These are phyloP conservation scores for Pseudopyricularia cyperi DNA, from an alignment of 2,329 filamentous ascomycete species.

Conservation along the genomic window DNA sequence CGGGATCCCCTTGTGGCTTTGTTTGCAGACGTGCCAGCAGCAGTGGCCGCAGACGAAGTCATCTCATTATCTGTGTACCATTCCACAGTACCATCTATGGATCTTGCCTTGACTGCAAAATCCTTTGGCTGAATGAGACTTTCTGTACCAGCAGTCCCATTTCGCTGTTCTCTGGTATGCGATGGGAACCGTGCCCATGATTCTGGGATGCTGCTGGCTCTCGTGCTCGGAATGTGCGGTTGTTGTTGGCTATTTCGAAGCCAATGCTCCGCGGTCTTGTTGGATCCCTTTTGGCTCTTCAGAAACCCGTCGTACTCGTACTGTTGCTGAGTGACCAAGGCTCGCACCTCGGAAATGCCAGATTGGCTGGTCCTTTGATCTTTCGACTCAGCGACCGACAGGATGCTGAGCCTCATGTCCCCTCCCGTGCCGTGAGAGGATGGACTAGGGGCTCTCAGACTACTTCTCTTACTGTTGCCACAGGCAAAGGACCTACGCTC, in stretches of 20 bases:
- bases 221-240: neutral
- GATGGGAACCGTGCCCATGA: constrained; percentile 23
- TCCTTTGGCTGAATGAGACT: constrained; percentile 16
- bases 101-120: constrained; percentile 13
- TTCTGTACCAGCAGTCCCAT: constrained; percentile 8
- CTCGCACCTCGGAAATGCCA: neutral
- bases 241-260: neutral
- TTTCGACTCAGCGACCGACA: neutral
- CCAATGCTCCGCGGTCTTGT: constrained; percentile 3
- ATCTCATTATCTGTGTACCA: constrained; percentile 14
- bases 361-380: neutral
- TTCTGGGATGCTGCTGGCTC: constrained; percentile 7
- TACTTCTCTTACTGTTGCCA: neutral
- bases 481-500: constrained; percentile 1
- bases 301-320: constrained; percentile 1
- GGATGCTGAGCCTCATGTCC: neutral
- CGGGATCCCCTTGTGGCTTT: neutral
- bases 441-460: neutral
- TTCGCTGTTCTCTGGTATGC: constrained; percentile 15
- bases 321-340: neutral
- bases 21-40: neutral
- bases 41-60: neutral
- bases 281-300: constrained; percentile 2
- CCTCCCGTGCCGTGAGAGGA: neutral
- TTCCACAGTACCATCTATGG: constrained; percentile 8